Percentiles rank a stretch among this genome's conserved stretches.
These are phyloP conservation scores for Paratinospora sagittata DNA, from an alignment of 164 flowering plant species.

Conservation along the genomic window DNA sequence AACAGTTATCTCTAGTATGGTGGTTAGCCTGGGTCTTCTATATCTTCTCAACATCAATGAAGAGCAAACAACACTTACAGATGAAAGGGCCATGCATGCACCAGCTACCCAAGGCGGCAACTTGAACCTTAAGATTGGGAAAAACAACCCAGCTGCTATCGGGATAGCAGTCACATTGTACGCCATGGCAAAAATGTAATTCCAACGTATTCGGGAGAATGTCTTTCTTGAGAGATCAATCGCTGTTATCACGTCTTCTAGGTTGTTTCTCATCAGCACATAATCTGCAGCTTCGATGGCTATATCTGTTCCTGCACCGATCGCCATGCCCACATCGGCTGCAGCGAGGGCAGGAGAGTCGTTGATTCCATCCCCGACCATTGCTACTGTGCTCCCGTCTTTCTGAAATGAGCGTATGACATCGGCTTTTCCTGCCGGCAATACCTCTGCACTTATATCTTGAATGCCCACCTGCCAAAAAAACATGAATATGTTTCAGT, in stretches of 20 bases:
- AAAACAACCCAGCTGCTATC: conserved; percentile 88
- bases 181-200: conserved; percentile 90
- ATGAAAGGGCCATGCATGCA: conserved; percentile 97
- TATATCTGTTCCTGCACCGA: conserved; percentile 98
- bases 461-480: conserved; percentile 72
- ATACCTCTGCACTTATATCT: conserved; percentile 82
- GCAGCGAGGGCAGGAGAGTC: conserved; percentile 99
- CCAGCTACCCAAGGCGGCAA: conserved; percentile 98
- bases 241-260: conserved; percentile 94
- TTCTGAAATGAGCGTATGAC: conserved; percentile 63
- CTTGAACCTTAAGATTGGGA: conserved; percentile 47
- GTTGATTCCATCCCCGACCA: conserved; percentile 99
- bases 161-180: conserved; percentile 89
- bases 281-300: conserved; percentile 99
- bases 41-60: conserved; percentile 86
- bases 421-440: conserved; percentile 97
- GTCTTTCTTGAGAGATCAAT: conserved; percentile 92
- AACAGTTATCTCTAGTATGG: conserved; percentile 75
- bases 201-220: conserved; percentile 63
- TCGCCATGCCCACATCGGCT: conserved; percentile 98
- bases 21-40: conserved; percentile 82
- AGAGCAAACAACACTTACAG: conserved; percentile 97
- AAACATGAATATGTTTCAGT: neutral
- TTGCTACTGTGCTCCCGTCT: conserved; percentile 77
- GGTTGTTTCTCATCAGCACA: conserved; percentile 83